These are phyloP conservation scores for Staphylotrichum longicolle DNA, from an alignment of 495 filamentous ascomycete genomes.

Conservation along the genomic window DNA sequence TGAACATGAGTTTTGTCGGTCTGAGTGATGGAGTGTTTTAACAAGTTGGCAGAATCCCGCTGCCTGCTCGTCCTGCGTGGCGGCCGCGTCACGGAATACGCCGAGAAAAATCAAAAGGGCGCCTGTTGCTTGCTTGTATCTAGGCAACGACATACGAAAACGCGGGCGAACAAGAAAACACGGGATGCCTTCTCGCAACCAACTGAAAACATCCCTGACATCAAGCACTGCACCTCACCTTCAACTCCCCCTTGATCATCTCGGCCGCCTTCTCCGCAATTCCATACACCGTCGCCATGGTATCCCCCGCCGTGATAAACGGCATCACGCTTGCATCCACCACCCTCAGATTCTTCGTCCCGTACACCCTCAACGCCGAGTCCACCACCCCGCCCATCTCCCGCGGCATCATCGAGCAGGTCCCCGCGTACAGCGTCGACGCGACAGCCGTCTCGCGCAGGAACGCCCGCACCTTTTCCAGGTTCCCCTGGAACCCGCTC, in stretches of 20 bases:
- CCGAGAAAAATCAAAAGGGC: too few species aligned
- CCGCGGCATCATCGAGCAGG: constrained; percentile 33
- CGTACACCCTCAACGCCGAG: constrained; percentile 12
- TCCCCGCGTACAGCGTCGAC: constrained; percentile 28
- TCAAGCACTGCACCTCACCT: too few species aligned
- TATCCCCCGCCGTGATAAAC: neutral
- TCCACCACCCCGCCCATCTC: constrained; percentile 22
- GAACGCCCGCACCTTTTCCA: constrained; percentile 27
- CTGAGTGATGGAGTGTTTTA: too few species aligned
- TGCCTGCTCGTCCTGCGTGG: too few species aligned
- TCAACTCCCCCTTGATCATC: constrained; percentile 3
- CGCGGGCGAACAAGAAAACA: too few species aligned
- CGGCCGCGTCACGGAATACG: too few species aligned
- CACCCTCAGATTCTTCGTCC: constrained; percentile 9
- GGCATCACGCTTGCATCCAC: constrained; percentile 15
- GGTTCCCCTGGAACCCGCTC: constrained; percentile 6
- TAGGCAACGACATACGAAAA: too few species aligned
- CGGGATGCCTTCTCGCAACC: too few species aligned
- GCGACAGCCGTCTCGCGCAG: constrained; percentile 26
- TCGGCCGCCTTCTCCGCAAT: constrained; percentile 14
- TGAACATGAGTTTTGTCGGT: too few species aligned
- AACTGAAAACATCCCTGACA: too few species aligned
- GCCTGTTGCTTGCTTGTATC: too few species aligned
- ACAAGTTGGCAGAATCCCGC: neutral
- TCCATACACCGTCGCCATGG: constrained; percentile 12